These are phyloP conservation scores for Trebouxia sp. DNA, from an alignment of 139 green algal species.

Conservation along the genomic window DNA sequence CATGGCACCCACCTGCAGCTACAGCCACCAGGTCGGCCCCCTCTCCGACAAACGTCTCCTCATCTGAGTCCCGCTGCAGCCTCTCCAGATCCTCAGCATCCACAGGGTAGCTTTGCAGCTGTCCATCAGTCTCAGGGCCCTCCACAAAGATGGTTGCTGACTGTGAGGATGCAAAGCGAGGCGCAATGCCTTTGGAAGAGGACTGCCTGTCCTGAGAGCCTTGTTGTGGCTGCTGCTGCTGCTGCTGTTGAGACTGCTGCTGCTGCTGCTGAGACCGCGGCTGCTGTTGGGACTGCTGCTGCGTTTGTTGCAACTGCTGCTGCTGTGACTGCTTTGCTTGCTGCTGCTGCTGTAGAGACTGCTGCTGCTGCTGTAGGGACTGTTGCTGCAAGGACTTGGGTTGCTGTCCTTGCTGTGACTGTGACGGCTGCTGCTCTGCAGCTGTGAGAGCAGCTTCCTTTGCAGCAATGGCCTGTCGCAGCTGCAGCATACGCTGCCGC, in stretches of 20 bases:
- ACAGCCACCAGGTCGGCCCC: not conserved
- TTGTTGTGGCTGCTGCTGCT: not conserved
- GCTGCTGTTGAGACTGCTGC: slow-evolving; percentile 18
- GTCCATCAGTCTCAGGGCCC: not conserved
- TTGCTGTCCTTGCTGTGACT: too few relatives aligned
- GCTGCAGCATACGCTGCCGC: slow-evolving; percentile 17
- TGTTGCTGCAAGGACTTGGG: too few relatives aligned
- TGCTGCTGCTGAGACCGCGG: not conserved
- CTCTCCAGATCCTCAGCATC: not conserved
- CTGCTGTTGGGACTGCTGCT: not conserved
- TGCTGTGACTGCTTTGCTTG: not conserved
- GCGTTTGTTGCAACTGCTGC: too few relatives aligned
- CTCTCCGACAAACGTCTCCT: not conserved
- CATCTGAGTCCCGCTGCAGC: not conserved
- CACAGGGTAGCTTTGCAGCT: not conserved
- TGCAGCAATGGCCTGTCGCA: not conserved
- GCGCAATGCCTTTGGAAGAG: too few relatives aligned
- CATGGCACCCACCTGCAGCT: slow-evolving; percentile 11
- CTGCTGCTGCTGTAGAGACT: not conserved
- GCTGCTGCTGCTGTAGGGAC: not conserved
- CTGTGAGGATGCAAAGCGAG: not conserved
- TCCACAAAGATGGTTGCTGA: slow-evolving; percentile 8
- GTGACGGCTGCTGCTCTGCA: not conserved
- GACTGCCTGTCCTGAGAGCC: not conserved
- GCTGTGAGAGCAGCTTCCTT: slow-evolving; percentile 4